phyloP scores from a whole-genome alignment of 441 rosid species.

The Metrosideros polymorpha region DNA sequence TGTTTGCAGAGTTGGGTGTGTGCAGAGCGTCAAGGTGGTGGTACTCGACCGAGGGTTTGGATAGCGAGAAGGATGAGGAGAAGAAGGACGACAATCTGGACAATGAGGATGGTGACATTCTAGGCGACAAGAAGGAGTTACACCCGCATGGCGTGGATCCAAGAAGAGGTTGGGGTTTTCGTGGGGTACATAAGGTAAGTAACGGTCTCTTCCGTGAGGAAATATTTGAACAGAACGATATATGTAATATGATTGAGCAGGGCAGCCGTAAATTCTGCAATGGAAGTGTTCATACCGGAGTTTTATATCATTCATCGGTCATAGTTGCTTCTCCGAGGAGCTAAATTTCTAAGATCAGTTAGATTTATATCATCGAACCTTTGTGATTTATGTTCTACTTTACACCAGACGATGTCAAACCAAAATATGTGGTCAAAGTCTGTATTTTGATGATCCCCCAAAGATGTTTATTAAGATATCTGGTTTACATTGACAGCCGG shows the following conservation, averaged over 20 bases:
- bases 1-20: constrained; percentile 25
- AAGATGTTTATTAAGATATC: neutral
- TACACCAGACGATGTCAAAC: neutral
- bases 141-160: constrained; percentile 84
- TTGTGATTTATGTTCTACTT: neutral
- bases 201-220: neutral
- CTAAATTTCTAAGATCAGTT: neutral
- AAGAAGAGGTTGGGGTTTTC: constrained; percentile 76
- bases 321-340: neutral
- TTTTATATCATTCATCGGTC: neutral
- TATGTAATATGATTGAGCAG: neutral
- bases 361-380: neutral
- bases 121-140: constrained; percentile 39
- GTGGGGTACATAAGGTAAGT: constrained; percentile 85
- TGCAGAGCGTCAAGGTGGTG: constrained; percentile 34
- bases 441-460: neutral
- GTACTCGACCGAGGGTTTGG: constrained; percentile 35
- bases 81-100: constrained; percentile 16
- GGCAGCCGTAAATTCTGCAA: neutral
- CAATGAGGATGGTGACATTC: constrained; percentile 29
- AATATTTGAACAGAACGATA: neutral
- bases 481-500: neutral
- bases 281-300: neutral
- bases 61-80: constrained; percentile 12
- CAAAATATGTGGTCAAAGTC: neutral